phyloP scores from a whole-genome alignment of 2,329 filamentous ascomycete genomes.

The Claviceps pusilla region DNA sequence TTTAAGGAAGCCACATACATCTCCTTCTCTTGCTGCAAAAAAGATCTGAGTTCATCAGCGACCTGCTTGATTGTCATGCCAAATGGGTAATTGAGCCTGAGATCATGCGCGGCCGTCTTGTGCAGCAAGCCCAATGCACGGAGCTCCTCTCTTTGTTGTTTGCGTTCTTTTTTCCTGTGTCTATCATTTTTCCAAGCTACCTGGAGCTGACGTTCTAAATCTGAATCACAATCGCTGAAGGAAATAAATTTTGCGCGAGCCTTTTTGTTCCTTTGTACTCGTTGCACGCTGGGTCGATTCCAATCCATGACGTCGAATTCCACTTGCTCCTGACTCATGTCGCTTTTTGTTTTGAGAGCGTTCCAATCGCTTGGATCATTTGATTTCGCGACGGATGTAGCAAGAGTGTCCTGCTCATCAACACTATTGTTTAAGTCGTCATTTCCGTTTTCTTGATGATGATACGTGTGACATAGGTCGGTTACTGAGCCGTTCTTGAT shows the following conservation, averaged over 20 bases:
- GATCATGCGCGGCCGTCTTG: constrained; percentile 38
- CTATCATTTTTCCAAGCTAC: constrained; percentile 52
- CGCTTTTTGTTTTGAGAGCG: neutral
- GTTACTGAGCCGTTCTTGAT: neutral
- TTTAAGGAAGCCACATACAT: constrained; percentile 33
- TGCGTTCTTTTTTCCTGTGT: constrained; percentile 54
- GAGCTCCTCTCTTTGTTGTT: constrained; percentile 53
- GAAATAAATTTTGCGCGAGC: constrained; percentile 36
- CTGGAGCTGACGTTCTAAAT: constrained; percentile 46
- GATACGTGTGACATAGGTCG: neutral
- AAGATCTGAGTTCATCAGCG: constrained; percentile 54
- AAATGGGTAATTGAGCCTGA: constrained; percentile 55
- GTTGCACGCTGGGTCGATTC: constrained; percentile 49
- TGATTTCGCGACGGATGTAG: constrained; percentile 12
- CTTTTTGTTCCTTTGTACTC: constrained; percentile 46
- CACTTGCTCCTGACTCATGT: constrained; percentile 29
- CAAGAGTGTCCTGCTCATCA: constrained; percentile 14
- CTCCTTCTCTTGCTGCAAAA: constrained; percentile 48
- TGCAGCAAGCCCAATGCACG: constrained; percentile 52
- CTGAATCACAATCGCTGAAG: constrained; percentile 46
- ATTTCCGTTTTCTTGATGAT: neutral
- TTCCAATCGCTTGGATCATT: neutral
- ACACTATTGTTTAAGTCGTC: neutral
- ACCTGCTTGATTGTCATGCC: constrained; percentile 60
- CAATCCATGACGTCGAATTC: constrained; percentile 80